Percentiles rank a stretch among this genome's conserved stretches.
Conservation (phyloP, 1,284 basidiomycete species). For the Cryptococcus deneoformans region DNA sequence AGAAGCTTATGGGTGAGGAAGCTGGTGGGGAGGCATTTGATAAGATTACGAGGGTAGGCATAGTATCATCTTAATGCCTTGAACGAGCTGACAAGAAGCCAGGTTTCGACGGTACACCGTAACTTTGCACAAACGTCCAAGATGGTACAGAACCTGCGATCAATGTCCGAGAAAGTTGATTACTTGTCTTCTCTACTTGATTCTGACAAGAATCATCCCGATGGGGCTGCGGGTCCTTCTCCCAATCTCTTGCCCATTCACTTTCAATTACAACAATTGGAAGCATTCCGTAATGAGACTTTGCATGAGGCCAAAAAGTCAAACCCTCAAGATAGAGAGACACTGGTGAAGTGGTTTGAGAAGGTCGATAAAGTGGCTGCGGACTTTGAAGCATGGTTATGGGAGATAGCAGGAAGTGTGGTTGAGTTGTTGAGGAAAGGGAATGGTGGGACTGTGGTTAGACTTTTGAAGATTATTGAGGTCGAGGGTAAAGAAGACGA, state of each 20-base stretch:
- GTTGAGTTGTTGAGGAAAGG: slow-evolving; percentile 78
- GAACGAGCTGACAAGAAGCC: neutral
- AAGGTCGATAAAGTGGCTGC: slow-evolving; percentile 77
- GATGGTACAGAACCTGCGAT: slow-evolving; percentile 87
- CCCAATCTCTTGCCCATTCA: slow-evolving; percentile 88
- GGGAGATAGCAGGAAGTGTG: slow-evolving; percentile 71
- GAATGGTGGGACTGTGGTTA: slow-evolving; percentile 79
- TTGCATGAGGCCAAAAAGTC: slow-evolving; percentile 87
- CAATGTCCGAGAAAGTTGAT: slow-evolving; percentile 82
- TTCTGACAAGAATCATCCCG: slow-evolving; percentile 59
- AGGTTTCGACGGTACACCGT: slow-evolving; percentile 94
- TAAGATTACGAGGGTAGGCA: slow-evolving; percentile 81
- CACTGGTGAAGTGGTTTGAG: slow-evolving; percentile 77
- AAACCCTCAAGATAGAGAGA: slow-evolving; percentile 55
- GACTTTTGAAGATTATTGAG: slow-evolving; percentile 90
- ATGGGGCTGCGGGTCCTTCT: slow-evolving; percentile 74
- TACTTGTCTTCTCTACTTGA: slow-evolving; percentile 74
- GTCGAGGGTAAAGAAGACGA: slow-evolving; percentile 91
- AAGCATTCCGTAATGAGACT: slow-evolving; percentile 89
- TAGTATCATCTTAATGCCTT: neutral
- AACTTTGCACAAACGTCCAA: slow-evolving; percentile 94
- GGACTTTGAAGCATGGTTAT: slow-evolving; percentile 84
- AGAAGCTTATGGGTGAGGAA: slow-evolving; percentile 57
- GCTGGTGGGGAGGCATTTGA: slow-evolving; percentile 61
- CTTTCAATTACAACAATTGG: slow-evolving; percentile 82